Evolutionary conservation across 108 stramenopile genomes (phyloP).

Genomic region (Fistulifera pelliculosa): DNA sequence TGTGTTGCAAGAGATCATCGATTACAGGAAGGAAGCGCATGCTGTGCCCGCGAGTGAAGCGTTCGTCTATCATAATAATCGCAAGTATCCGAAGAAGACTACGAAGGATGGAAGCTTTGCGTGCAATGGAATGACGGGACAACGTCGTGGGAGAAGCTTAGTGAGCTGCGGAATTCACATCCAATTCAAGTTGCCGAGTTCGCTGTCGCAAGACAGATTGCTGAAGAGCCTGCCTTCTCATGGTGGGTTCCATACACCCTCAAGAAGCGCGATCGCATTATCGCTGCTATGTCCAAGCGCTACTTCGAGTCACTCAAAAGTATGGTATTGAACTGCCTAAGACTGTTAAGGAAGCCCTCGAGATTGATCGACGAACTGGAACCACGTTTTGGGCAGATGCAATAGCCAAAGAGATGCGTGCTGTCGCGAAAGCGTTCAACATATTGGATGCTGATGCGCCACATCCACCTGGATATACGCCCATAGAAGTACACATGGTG

Average conservation of each 20-base stretch:
- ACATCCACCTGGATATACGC: constrained; percentile 1
- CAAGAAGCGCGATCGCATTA: constrained; percentile 14
- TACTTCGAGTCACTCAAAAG: constrained; percentile 1
- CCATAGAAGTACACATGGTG: constrained; percentile 18
- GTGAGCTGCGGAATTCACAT: constrained; percentile 17
- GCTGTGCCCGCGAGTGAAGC: constrained; percentile 5
- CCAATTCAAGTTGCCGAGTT: constrained; percentile 29
- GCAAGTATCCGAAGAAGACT: constrained; percentile 1
- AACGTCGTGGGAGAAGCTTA: constrained; percentile 16
- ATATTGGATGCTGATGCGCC: constrained; percentile 14
- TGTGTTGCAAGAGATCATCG: constrained; percentile 18
- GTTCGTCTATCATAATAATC: neutral
- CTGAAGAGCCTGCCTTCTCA: constrained; percentile 11
- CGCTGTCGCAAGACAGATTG: constrained; percentile 15
- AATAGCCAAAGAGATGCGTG: constrained; percentile 39
- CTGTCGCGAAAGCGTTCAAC: constrained; percentile 30
- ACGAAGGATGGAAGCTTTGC: constrained; percentile 27
- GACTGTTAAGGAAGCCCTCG: constrained; percentile 26
- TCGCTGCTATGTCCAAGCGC: constrained; percentile 4
- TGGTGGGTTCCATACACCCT: constrained; percentile 30
- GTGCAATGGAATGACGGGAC: constrained; percentile 21
- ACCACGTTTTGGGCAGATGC: constrained; percentile 33
- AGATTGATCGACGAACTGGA: constrained; percentile 33
- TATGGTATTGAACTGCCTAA: constrained; percentile 14
- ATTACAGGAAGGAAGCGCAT: constrained; percentile 14